Base-by-base conservation (phyloP, 2,329 filamentous ascomycete species). In the Knufia petricola region DNA sequence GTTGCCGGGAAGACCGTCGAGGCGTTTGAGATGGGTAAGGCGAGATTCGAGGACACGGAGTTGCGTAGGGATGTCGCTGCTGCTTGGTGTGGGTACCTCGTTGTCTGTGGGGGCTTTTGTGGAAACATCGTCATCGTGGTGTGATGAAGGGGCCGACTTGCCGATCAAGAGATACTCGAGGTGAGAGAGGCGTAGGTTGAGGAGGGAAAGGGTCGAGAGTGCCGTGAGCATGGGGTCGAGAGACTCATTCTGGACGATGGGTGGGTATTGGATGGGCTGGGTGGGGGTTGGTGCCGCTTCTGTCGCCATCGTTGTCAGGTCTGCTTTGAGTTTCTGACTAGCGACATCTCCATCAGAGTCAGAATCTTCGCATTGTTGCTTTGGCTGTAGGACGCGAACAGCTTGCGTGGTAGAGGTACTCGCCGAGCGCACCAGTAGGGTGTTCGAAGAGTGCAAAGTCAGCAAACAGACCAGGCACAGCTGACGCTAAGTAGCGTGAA, bases 141-240 rank as follows among this genome's bases (percentile, higher is more conserved):
- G 26, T 28, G 32, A 36, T 4, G 6, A n/a, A n/a, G 32, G 32
- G 32, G 7, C 10, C 13, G 32, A 36, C 32, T 36, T 36, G 47
- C 69, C 69, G 9, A 64, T 68, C 10, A 72, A 60, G 38, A 72
- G 63, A 55, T 67, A 72, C 52, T 69, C 66, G 46, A 72, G 61
- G 40, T 67, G 63, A 44, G 62, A 65, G 9, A 72, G 62, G 43
- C 69, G 69, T 8, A 63, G 61, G 52, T 71, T 66, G 9, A 72
- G 66, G 38, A 71, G 63, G 23, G 48, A 54, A 2, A 59, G 52
- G 10, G 55, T 56, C 19, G 46, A 49, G 24, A 39, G 50, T 19
- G 56, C 55, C 3, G 50, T 50, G 13, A 37, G 41, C 15, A 51
- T 52, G 12, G 55, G 53, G 31, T 58, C 48, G 19, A 32, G 31